Evolutionary conservation across 148 eudicot species (phyloP).

Genomic region (Chenopodium suecicum): DNA sequence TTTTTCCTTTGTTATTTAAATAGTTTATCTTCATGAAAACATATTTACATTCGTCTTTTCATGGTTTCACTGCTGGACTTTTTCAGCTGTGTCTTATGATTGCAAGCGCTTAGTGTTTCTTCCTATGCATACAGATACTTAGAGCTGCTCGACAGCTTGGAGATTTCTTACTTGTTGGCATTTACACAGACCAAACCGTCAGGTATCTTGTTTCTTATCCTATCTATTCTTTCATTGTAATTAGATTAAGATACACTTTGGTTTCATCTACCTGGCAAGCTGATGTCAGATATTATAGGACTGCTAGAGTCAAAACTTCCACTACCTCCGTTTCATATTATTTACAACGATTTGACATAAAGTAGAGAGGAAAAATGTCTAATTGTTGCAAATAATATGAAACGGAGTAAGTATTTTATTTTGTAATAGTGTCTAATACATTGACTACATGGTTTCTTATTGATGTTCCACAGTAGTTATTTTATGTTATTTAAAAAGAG

Average conservation of each 20-base stretch:
- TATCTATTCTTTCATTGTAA: background rate
- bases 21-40: constrained; percentile 2
- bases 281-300: background rate
- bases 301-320: background rate
- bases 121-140: constrained; percentile 57
- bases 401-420: too few relatives aligned
- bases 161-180: constrained; percentile 92
- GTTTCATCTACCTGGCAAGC: background rate
- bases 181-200: constrained; percentile 74
- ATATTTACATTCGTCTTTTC: constrained; percentile 13
- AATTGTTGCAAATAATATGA: too few relatives aligned
- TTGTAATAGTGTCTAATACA: too few relatives aligned
- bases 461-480: background rate
- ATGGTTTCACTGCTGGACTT: background rate
- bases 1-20: background rate
- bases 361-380: too few relatives aligned
- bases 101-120: constrained; percentile 14
- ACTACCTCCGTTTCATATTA: too few relatives aligned
- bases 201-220: constrained; percentile 47
- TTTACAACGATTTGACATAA: too few relatives aligned
- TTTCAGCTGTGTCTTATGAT: background rate
- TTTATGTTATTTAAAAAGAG: background rate
- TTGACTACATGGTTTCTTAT: background rate
- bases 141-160: constrained; percentile 85
- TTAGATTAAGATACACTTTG: background rate